phyloP scores from a whole-genome alignment of 164 flowering plant genomes.

The Magnolia sinica region DNA sequence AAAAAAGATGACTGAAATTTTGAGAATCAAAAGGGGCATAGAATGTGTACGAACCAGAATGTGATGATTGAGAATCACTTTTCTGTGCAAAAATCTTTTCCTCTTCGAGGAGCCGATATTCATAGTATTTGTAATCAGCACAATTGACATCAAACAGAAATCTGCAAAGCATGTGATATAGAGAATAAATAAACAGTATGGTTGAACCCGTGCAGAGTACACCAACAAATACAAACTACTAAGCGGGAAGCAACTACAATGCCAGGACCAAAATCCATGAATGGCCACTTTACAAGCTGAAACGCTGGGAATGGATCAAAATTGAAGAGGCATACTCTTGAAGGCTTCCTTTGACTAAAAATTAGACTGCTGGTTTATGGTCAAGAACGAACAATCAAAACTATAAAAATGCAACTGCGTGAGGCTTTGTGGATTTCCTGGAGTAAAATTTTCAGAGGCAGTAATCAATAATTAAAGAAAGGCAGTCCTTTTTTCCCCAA shows the following conservation, averaged over 20 bases:
- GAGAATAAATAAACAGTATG: background rate
- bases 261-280: background rate
- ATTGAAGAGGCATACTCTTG: background rate
- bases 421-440: no score
- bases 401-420: background rate
- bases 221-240: background rate
- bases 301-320: background rate
- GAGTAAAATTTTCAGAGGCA: no score
- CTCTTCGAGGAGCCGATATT: constrained; percentile 72
- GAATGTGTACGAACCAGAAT: constrained; percentile 39
- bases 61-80: constrained; percentile 42
- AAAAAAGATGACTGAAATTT: background rate
- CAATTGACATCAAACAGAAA: constrained; percentile 77
- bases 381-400: background rate
- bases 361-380: background rate
- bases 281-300: background rate
- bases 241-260: background rate
- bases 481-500: no score
- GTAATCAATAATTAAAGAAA: no score
- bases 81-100: constrained; percentile 52
- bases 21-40: background rate
- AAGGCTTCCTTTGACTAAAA: background rate
- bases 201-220: background rate
- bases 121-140: constrained; percentile 86
- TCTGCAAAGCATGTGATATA: constrained; percentile 32